Conservation (phyloP, 331 rosid genomes). For the Spiraea crenata region DNA sequence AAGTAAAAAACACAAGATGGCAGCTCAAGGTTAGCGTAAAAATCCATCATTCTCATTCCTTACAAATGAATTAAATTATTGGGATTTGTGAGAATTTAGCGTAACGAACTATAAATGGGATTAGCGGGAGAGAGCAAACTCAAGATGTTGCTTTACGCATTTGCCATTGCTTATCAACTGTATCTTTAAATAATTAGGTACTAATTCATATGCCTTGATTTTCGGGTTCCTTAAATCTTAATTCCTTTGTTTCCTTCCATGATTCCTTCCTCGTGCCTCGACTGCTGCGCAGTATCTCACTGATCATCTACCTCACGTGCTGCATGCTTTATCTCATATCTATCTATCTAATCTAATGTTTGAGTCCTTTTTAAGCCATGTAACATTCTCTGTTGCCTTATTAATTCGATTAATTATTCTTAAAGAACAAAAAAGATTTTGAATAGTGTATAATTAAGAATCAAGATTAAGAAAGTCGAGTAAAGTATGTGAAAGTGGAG, state of each 20-base stretch:
- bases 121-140: conserved; percentile 31
- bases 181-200: too few relatives aligned
- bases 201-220: neutral
- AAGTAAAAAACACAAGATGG: conserved; percentile 26
- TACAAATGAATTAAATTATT: conserved; percentile 21
- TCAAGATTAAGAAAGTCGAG: too few relatives aligned
- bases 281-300: neutral
- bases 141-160: conserved; percentile 77
- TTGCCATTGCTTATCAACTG: conserved; percentile 2
- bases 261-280: conserved; percentile 10
- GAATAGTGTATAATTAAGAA: too few relatives aligned
- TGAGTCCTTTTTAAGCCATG: conserved; percentile 57
- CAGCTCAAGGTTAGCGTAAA: conserved; percentile 47
- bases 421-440: neutral
- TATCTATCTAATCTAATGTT: conserved; percentile 2
- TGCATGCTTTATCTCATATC: neutral
- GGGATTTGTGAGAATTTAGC: conserved; percentile 81
- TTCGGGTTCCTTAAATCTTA: neutral
- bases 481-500: too few relatives aligned
- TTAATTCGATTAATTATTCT: neutral
- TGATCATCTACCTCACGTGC: conserved; percentile 3
- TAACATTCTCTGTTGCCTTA: conserved; percentile 37
- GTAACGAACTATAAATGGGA: conserved; percentile 71
- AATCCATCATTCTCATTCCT: conserved; percentile 34
- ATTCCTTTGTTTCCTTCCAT: neutral